A percentile compares a stretch with the other conserved stretches of the same genome.
Evolutionary conservation across 179 eudicot genomes (phyloP).

Genomic region (Carnegiea gigantea): DNA sequence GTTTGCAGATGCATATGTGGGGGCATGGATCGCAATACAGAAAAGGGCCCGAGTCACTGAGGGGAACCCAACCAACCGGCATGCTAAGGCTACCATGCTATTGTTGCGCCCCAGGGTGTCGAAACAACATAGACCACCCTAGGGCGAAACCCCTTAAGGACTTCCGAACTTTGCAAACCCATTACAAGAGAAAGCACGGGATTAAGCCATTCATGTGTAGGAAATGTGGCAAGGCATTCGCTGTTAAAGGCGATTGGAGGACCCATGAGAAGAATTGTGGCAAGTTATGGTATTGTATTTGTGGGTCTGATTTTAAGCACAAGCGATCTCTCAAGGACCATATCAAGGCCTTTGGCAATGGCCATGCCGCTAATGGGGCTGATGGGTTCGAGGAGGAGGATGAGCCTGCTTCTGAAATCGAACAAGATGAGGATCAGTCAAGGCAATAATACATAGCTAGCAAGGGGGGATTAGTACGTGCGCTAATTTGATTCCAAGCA

Average conservation of each 20-base stretch:
- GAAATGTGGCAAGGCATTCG: conserved; percentile 42
- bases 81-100: conserved; percentile 47
- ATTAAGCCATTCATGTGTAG: conserved; percentile 44
- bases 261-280: conserved; percentile 52
- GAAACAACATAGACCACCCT: conserved; percentile 46
- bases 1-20: conserved; percentile 46
- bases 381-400: conserved; percentile 38
- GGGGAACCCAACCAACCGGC: conserved; percentile 43
- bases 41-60: conserved; percentile 42
- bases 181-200: conserved; percentile 45
- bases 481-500: not conserved
- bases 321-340: conserved; percentile 47
- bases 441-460: conserved; percentile 8
- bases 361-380: conserved; percentile 32
- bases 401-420: conserved; percentile 39
- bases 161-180: conserved; percentile 39
- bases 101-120: conserved; percentile 40
- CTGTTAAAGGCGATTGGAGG: conserved; percentile 44
- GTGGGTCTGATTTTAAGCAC: conserved; percentile 46
- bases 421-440: conserved; percentile 27
- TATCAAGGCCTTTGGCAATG: conserved; percentile 40
- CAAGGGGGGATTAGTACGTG: not conserved
- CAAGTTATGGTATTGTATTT: conserved; percentile 41
- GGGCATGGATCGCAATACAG: conserved; percentile 45
- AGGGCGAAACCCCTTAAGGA: conserved; percentile 40